These are phyloP conservation scores for Backusella mclennaniae DNA, from an alignment of 192 early-diverging fungal species.

Conservation along the genomic window DNA sequence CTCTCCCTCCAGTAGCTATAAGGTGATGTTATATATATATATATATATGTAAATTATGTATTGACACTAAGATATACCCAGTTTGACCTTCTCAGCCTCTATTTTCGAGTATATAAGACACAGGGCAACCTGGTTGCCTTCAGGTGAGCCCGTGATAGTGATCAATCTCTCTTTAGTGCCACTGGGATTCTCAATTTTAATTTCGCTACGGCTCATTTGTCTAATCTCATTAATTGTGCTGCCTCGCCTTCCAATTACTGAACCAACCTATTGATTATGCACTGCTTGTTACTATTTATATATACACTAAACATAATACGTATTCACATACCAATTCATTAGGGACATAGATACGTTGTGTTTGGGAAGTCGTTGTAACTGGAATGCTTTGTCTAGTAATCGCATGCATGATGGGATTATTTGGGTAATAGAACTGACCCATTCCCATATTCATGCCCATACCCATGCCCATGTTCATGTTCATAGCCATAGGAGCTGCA, in stretches of 20 bases:
- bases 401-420: neutral
- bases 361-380: slow-evolving; percentile 23
- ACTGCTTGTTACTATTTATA: neutral
- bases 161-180: slow-evolving; percentile 75
- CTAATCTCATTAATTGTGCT: slow-evolving; percentile 80
- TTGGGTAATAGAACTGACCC: slow-evolving; percentile 21
- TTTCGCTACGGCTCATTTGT: slow-evolving; percentile 74
- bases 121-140: slow-evolving; percentile 89
- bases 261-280: slow-evolving; percentile 59
- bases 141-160: slow-evolving; percentile 85
- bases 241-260: slow-evolving; percentile 93
- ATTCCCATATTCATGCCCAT: neutral
- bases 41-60: no score
- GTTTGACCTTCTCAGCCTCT: slow-evolving; percentile 68
- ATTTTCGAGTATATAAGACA: slow-evolving; percentile 86
- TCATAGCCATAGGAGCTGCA: slow-evolving; percentile 13
- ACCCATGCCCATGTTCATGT: no score
- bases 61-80: neutral
- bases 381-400: slow-evolving; percentile 3
- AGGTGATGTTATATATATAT: no score
- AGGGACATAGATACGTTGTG: slow-evolving; percentile 61
- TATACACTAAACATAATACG: neutral
- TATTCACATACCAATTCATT: slow-evolving; percentile 47
- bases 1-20: no score
- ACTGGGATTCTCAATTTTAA: slow-evolving; percentile 81